Conservation (phyloP, 2,329 filamentous ascomycete genomes). For the Dactylellina parvicollis region DNA sequence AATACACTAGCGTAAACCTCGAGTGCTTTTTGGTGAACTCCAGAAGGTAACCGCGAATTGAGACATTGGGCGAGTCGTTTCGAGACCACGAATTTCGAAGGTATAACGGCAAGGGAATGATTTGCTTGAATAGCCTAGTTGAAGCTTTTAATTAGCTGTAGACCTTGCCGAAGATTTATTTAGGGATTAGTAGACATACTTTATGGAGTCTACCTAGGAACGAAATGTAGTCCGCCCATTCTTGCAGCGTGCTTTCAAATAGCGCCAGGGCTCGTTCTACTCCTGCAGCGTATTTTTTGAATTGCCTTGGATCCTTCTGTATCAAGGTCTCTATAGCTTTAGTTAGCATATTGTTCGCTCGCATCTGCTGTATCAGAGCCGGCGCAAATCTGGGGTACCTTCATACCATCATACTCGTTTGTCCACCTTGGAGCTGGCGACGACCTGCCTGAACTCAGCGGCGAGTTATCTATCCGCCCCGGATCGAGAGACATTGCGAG, state of each 20-base stretch:
- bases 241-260: slow-evolving; percentile 86
- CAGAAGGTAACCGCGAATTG: slow-evolving; percentile 90
- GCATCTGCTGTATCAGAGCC: background rate
- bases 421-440: slow-evolving; percentile 51
- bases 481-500: slow-evolving; percentile 49
- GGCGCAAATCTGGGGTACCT: background rate
- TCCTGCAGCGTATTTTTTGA: slow-evolving; percentile 86
- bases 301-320: slow-evolving; percentile 71
- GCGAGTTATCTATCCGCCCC: slow-evolving; percentile 37
- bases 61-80: slow-evolving; percentile 94
- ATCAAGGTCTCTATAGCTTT: slow-evolving; percentile 58
- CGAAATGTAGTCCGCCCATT: slow-evolving; percentile 99
- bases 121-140: slow-evolving; percentile 84
- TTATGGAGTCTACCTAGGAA: slow-evolving; percentile 91
- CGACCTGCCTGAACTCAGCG: slow-evolving; percentile 48
- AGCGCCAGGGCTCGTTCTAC: slow-evolving; percentile 87
- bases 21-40: slow-evolving; percentile 95
- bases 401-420: slow-evolving; percentile 52
- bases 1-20: slow-evolving; percentile 95
- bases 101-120: slow-evolving; percentile 76
- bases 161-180: background rate
- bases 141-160: slow-evolving; percentile 3
- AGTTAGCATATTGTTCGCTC: slow-evolving; percentile 3
- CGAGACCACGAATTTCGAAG: slow-evolving; percentile 82
- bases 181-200: slow-evolving; percentile 64